These are phyloP conservation scores for Psilocybe cubensis DNA, from an alignment of 768 basidiomycete species.

Conservation along the genomic window DNA sequence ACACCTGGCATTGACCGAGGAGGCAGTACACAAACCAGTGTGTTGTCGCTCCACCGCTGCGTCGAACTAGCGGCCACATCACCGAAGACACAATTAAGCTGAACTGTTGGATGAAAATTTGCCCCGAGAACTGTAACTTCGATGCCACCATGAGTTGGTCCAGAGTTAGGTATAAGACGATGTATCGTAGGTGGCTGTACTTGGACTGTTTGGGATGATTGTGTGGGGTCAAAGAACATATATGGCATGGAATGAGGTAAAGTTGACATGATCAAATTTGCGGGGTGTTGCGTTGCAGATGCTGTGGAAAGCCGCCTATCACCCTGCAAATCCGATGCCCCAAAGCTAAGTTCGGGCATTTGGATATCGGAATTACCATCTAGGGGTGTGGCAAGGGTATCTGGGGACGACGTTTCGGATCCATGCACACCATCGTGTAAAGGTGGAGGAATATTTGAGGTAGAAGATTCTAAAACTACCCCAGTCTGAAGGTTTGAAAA, in stretches of 20 bases:
- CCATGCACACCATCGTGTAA: conserved; percentile 42
- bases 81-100: conserved; percentile 85
- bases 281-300: conserved; percentile 15
- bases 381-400: conserved; percentile 46
- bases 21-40: conserved; percentile 89
- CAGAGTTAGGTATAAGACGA: conserved; percentile 80
- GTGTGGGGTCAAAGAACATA: conserved; percentile 62
- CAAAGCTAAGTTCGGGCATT: conserved; percentile 36
- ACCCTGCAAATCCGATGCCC: conserved; percentile 16
- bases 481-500: conserved; percentile 35
- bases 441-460: conserved; percentile 31
- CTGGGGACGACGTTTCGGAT: conserved; percentile 52
- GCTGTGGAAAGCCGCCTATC: conserved; percentile 8
- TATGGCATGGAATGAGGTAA: conserved; percentile 48
- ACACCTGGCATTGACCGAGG: conserved; percentile 81
- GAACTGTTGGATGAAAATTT: conserved; percentile 79
- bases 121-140: conserved; percentile 93
- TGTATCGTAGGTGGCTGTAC: conserved; percentile 76
- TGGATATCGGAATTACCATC: conserved; percentile 43
- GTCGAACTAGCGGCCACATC: conserved; percentile 81
- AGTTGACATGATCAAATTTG: conserved; percentile 23
- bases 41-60: conserved; percentile 91
- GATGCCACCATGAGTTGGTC: conserved; percentile 90
- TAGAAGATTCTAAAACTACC: conserved; percentile 29
- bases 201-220: conserved; percentile 48